Evolutionary conservation across 352 stramenopile genomes (phyloP), one percentile per base, ranked within the genome.

Genomic region (Pythium vanterpoolii): DNA sequence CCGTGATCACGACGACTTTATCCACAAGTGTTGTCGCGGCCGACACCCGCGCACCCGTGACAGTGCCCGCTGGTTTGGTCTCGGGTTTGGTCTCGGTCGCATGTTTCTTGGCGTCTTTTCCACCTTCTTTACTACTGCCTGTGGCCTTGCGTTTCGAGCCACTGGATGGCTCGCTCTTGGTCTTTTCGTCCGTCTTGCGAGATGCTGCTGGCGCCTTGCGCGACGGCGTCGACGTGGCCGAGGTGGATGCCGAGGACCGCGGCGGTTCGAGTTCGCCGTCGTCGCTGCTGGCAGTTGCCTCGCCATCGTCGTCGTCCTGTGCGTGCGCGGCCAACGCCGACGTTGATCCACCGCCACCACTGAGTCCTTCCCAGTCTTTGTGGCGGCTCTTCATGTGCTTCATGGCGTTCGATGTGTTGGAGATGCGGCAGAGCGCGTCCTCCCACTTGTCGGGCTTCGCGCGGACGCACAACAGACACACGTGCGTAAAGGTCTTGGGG

Each of bases 1-100:
- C 90, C 19, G 89, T 95, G 44, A 97, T 83, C 40, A 97, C 68
- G 6, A 78, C 89, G 48, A 96, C 82, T 66, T 96, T 96, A 36
- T 71, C 71, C 13, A 59, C 63, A 54, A 97, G 70, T 27, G 71
- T 38, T 5, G 54, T 62, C 5, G 26, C 54, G 8, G 21, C 16
- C 2, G 34, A 2, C 6, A 26, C 8, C n/a, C n/a, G n/a, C n/a
- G n/a, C n/a, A n/a, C n/a, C n/a, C n/a, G n/a, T n/a, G n/a, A n/a
- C n/a, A n/a, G n/a, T n/a, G n/a, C n/a, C n/a, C 33, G 49, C 36
- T 43, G 50, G 59, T 14, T 18, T 60, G 7, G 27, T 52, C 19
- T 4, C 44, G 23, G 42, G 40, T 14, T 44, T 27, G 5, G 43
- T 61, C 65, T 70, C 58, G 21, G 56, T 62, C 60, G 43, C 23